Evolutionary conservation across 805 yeast species (phyloP), one percentile per base, ranked within the genome.

Genomic region (Candida gorgasii): DNA sequence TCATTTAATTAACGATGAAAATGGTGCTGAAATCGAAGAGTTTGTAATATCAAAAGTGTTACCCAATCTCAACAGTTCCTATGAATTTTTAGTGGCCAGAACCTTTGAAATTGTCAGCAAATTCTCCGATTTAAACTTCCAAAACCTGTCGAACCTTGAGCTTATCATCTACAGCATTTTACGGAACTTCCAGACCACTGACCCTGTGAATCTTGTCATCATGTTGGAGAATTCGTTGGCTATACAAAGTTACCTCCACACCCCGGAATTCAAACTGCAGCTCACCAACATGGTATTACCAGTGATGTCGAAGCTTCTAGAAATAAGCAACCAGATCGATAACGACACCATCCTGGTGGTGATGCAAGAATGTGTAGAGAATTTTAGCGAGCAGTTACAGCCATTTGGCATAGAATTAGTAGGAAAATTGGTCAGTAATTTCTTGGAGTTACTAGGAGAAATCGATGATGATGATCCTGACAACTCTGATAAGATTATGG

Each of bases 301-400:
- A 27, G 80, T 90, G 1, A 87, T 93, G 88, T 87, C 89, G 48
- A 82, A 78, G 50, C 69, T 93, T 44, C 69, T 92, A 50, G 77
- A 75, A 8, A 65, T 92, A 35, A 82, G 95, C 3, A 84, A 87
- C 55, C 82, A 82, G 45, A 80, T 90, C 50, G 99, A 92, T 55
- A 81, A 85, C 44, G 99, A 93, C 57, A 78, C 89, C 1, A 76
- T 93, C 20, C 80, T 95, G 16, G 86, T 84, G 17, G 96, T 92
- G 5, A 89, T 92, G 84, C 98, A 92, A 69, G 97, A 90, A 54
- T 84, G 93, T 59, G 97, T 92, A 22, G 97, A 90, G 57, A 80
- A 78, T 45, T 93, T 85, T 63, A 76, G 95, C 4, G 86, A 83
- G 50, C 95, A 92, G 62, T 72, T 92, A 52, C 93, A 64, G 43